Conservation (phyloP, 1,284 basidiomycete genomes). For the Rhodotorula sp. region DNA sequence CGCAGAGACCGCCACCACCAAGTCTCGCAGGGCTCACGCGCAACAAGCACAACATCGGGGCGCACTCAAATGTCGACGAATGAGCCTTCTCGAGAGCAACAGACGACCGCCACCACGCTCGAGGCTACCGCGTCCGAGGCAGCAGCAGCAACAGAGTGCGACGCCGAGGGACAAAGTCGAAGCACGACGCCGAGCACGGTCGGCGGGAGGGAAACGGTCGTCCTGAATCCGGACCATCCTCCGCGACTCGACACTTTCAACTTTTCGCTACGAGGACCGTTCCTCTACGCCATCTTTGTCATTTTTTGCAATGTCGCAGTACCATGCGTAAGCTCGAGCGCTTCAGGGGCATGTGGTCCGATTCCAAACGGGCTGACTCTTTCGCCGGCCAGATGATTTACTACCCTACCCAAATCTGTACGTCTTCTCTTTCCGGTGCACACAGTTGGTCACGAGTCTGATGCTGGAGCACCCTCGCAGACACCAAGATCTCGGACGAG, state of each 20-base stretch:
- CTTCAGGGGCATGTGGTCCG: too few species aligned
- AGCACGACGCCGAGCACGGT: neutral
- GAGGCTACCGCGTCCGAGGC: too few species aligned
- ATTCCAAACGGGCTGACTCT: constrained; percentile 1
- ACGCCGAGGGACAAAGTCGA: neutral
- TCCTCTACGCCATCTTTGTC: constrained; percentile 30
- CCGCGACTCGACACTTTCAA: constrained; percentile 23
- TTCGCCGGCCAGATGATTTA: constrained; percentile 23
- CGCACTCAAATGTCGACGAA: too few species aligned
- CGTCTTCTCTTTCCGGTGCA: neutral
- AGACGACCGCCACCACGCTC: too few species aligned
- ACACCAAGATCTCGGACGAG: constrained; percentile 12
- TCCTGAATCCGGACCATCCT: constrained; percentile 20
- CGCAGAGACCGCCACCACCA: too few species aligned
- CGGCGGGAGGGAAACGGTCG: neutral
- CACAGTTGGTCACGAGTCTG: neutral
- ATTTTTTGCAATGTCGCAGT: constrained; percentile 30
- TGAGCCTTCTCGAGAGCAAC: too few species aligned
- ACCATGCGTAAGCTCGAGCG: constrained; percentile 11
- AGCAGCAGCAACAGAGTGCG: too few species aligned
- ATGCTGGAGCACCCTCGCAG: neutral
- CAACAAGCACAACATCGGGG: too few species aligned
- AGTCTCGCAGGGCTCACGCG: too few species aligned
- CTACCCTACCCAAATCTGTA: constrained; percentile 26
- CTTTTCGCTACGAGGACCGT: constrained; percentile 8